These are phyloP conservation scores for Pisolithus sp. DNA, from an alignment of 768 basidiomycete species.

Conservation along the genomic window DNA sequence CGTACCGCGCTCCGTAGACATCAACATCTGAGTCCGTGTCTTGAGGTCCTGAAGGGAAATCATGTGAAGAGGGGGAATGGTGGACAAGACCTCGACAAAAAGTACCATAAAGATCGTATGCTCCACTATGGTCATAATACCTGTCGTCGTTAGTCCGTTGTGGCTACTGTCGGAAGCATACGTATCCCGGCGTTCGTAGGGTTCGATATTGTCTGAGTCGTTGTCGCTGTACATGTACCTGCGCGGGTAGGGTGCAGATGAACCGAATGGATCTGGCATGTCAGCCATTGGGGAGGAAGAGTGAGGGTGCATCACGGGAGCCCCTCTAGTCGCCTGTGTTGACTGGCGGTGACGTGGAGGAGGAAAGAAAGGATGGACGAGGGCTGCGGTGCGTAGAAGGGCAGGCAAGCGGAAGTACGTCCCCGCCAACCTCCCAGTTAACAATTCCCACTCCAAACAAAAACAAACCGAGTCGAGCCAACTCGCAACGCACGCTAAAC, in stretches of 20 bases:
- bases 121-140: constrained; percentile 55
- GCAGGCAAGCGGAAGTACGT: background rate
- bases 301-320: constrained; percentile 41
- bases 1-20: constrained; percentile 62
- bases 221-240: constrained; percentile 64
- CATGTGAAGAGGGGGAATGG: constrained; percentile 6
- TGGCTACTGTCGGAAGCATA: constrained; percentile 67
- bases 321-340: constrained; percentile 10
- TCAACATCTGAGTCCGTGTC: constrained; percentile 84
- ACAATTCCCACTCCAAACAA: constrained; percentile 5
- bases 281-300: constrained; percentile 55
- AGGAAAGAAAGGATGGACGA: background rate
- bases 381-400: constrained; percentile 4
- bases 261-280: constrained; percentile 60
- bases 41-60: constrained; percentile 48
- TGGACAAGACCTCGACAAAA: constrained; percentile 4
- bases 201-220: constrained; percentile 64
- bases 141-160: constrained; percentile 37
- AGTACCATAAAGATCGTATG: constrained; percentile 62
- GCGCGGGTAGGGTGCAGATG: constrained; percentile 30
- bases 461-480: background rate
- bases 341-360: constrained; percentile 12
- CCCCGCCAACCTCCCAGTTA: background rate
- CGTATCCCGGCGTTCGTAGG: constrained; percentile 59
- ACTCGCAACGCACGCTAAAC: background rate